These are phyloP conservation scores for Botrytis byssoidea DNA, from an alignment of 2,329 filamentous ascomycete genomes.

Conservation along the genomic window DNA sequence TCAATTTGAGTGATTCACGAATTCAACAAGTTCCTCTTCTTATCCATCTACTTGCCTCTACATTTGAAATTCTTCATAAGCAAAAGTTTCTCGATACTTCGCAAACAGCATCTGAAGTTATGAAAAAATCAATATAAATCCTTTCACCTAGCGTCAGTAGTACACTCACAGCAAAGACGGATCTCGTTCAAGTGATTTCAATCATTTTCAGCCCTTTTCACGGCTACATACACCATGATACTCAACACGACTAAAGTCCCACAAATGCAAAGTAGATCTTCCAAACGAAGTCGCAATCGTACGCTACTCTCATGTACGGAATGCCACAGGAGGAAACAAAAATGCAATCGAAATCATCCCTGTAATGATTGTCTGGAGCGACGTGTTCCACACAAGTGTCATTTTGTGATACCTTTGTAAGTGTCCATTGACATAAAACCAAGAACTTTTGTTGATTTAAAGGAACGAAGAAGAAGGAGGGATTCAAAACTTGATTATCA, in stretches of 20 bases:
- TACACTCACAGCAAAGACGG: not conserved
- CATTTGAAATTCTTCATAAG: not conserved
- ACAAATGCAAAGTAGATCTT: not conserved
- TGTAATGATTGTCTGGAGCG: slow-evolving; percentile 29
- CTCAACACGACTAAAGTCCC: not conserved
- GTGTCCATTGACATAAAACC: not conserved
- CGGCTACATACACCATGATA: not conserved
- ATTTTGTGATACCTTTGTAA: slow-evolving; percentile 26
- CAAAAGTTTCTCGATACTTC: not conserved
- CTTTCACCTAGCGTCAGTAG: not conserved
- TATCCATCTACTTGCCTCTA: not conserved
- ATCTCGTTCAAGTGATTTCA: not conserved
- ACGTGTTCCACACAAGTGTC: slow-evolving; percentile 26
- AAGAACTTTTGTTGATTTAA: not conserved
- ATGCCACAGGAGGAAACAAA: slow-evolving; percentile 33
- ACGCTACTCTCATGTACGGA: slow-evolving; percentile 28
- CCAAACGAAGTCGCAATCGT: slow-evolving; percentile 26
- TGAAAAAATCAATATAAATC: not conserved
- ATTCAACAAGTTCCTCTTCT: not conserved
- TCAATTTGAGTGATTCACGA: not conserved
- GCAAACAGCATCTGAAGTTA: not conserved
- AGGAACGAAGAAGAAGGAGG: not conserved
- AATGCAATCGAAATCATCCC: slow-evolving; percentile 28
- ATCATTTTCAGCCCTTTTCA: not conserved
- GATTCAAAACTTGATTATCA: slow-evolving; percentile 6